Conservation (phyloP, 176 grass and related monocot genomes). For the Oryza glaberrima region DNA sequence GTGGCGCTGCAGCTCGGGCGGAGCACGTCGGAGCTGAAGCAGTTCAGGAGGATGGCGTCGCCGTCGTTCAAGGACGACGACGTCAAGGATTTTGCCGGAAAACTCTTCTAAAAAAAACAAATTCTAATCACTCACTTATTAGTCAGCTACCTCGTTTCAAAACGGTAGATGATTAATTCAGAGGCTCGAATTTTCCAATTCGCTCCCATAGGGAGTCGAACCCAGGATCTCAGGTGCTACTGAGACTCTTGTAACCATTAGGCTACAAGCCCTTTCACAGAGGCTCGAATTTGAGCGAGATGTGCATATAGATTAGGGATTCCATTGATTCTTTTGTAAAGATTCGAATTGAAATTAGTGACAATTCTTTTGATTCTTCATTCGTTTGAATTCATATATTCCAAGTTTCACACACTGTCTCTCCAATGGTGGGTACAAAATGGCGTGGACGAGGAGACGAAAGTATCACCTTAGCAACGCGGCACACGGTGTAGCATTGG, state of each 20-base stretch:
- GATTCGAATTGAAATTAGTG: not conserved
- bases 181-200: no score
- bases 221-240: no score
- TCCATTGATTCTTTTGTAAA: slow-evolving; percentile 1
- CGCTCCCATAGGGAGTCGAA: no score
- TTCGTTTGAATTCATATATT: not conserved
- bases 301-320: not conserved
- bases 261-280: no score
- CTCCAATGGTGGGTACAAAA: no score
- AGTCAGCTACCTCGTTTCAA: not conserved
- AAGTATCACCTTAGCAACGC: not conserved
- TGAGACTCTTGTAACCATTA: no score
- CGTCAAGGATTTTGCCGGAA: slow-evolving; percentile 49
- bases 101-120: slow-evolving; percentile 23
- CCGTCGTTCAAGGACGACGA: slow-evolving; percentile 36
- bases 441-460: no score
- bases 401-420: not conserved
- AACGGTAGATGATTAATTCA: no score
- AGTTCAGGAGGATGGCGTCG: slow-evolving; percentile 49
- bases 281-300: not conserved
- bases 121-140: no score
- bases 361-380: slow-evolving; percentile 29
- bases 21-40: slow-evolving; percentile 36
- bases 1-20: slow-evolving; percentile 55
- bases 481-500: no score